These are phyloP conservation scores for Amaranthus cruentus DNA, from an alignment of 148 eudicot species.

Conservation along the genomic window DNA sequence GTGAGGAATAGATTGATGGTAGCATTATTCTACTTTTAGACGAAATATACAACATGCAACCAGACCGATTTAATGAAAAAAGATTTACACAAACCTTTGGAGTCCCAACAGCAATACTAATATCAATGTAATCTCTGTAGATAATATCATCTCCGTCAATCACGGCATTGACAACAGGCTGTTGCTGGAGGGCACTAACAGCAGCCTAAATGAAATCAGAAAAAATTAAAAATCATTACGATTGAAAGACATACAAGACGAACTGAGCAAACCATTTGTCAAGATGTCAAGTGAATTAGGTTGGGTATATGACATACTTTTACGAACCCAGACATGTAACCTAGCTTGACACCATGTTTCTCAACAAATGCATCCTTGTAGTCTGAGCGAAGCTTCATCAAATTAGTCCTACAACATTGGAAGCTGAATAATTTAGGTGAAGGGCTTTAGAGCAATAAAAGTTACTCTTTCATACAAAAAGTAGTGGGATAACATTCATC, in stretches of 20 bases:
- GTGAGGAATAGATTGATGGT: too few species aligned
- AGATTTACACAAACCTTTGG: slow-evolving; percentile 55
- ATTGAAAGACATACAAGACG: background rate
- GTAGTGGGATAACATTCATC: too few species aligned
- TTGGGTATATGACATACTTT: slow-evolving; percentile 40
- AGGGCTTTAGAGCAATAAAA: too few species aligned
- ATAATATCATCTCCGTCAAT: slow-evolving; percentile 97
- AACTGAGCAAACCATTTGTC: background rate
- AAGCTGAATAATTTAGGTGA: too few species aligned
- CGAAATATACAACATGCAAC: too few species aligned
- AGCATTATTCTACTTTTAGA: too few species aligned
- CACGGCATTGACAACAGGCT: slow-evolving; percentile 86
- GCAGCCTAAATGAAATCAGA: slow-evolving; percentile 52
- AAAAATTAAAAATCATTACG: background rate
- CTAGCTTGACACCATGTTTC: slow-evolving; percentile 96
- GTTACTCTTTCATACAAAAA: too few species aligned
- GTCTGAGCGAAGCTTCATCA: slow-evolving; percentile 98
- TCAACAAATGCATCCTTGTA: slow-evolving; percentile 93
- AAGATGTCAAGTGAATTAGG: too few species aligned
- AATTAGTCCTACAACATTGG: slow-evolving; percentile 72
- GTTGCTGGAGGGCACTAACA: slow-evolving; percentile 80
- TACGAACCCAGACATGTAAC: slow-evolving; percentile 95
- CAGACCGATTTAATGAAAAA: background rate
- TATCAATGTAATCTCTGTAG: slow-evolving; percentile 84
- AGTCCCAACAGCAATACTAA: slow-evolving; percentile 98